phyloP scores from a whole-genome alignment of 2,329 filamentous ascomycete species.

The Torrubiellomyces zombiae region DNA sequence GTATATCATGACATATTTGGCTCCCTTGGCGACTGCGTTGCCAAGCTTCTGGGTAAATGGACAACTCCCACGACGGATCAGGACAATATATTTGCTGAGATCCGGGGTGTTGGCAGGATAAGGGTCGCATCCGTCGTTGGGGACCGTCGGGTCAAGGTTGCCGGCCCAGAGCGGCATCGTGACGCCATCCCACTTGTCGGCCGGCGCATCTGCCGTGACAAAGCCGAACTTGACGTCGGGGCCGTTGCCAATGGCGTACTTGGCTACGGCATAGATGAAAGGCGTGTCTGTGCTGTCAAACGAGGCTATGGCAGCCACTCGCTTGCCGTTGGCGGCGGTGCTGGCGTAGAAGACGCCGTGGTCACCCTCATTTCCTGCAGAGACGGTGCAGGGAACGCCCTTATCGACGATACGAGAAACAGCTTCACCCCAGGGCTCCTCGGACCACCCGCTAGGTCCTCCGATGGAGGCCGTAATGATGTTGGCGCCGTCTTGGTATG shows the following conservation, averaged over 20 bases:
- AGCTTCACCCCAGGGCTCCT: slow-evolving; percentile 31
- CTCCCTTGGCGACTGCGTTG: slow-evolving; percentile 36
- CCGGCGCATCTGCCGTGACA: slow-evolving; percentile 22
- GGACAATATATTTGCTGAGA: slow-evolving; percentile 38
- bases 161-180: slow-evolving; percentile 31
- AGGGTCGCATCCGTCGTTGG: slow-evolving; percentile 33
- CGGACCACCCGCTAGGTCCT: slow-evolving; percentile 32
- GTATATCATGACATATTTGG: slow-evolving; percentile 44
- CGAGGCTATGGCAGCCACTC: slow-evolving; percentile 31
- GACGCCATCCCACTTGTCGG: slow-evolving; percentile 26
- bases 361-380: slow-evolving; percentile 33
- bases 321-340: slow-evolving; percentile 29
- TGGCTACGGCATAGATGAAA: slow-evolving; percentile 22
- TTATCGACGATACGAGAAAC: slow-evolving; percentile 34
- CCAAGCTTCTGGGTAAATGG: slow-evolving; percentile 35
- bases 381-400: slow-evolving; percentile 34
- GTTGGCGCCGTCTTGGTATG: slow-evolving; percentile 41
- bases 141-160: slow-evolving; percentile 29
- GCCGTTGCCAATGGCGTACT: slow-evolving; percentile 22
- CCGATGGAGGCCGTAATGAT: slow-evolving; percentile 40
- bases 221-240: slow-evolving; percentile 23
- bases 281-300: slow-evolving; percentile 30
- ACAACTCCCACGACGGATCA: slow-evolving; percentile 43
- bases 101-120: slow-evolving; percentile 37
- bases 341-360: slow-evolving; percentile 31